These are phyloP conservation scores for Babesia bigemina DNA, from an alignment of 169 alveolate species.

Conservation along the genomic window DNA sequence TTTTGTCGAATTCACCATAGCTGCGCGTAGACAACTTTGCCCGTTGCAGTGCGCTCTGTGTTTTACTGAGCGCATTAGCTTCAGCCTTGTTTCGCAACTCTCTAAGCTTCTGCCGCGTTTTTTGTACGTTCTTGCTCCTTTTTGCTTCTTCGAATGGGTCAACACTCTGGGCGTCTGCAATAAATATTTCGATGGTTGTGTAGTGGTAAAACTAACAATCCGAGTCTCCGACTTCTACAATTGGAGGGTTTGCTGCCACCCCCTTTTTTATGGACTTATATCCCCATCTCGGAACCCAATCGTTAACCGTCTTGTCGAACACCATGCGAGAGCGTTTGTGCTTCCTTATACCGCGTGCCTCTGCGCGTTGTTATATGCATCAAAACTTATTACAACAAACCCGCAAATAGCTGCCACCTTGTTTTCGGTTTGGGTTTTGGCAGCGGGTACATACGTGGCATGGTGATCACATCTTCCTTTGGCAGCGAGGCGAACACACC, in stretches of 20 bases:
- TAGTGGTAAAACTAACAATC: neutral
- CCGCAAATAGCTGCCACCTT: constrained; percentile 79
- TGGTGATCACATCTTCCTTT: constrained; percentile 31
- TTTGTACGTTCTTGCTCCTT: constrained; percentile 31
- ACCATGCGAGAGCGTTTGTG: constrained; percentile 74
- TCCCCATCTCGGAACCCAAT: constrained; percentile 85
- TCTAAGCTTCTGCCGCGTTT: constrained; percentile 60
- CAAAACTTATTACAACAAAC: neutral
- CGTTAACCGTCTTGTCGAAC: constrained; percentile 68
- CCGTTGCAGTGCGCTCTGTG: constrained; percentile 28
- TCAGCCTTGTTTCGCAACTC: constrained; percentile 69
- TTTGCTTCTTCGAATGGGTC: constrained; percentile 44
- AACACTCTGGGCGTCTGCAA: constrained; percentile 28
- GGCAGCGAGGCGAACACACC: constrained; percentile 68
- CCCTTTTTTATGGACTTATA: constrained; percentile 64
- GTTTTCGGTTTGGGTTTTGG: constrained; percentile 70
- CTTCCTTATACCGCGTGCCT: constrained; percentile 74
- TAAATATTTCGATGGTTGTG: neutral
- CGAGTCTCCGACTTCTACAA: constrained; percentile 49
- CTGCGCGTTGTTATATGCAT: constrained; percentile 6
- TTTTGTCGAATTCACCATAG: constrained; percentile 53
- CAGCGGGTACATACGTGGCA: constrained; percentile 69
- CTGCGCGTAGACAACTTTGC: constrained; percentile 38
- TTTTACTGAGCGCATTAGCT: constrained; percentile 7
- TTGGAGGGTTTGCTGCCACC: constrained; percentile 41